phyloP scores from a whole-genome alignment of 805 yeast genomes.

The Osmozyma mogii region DNA sequence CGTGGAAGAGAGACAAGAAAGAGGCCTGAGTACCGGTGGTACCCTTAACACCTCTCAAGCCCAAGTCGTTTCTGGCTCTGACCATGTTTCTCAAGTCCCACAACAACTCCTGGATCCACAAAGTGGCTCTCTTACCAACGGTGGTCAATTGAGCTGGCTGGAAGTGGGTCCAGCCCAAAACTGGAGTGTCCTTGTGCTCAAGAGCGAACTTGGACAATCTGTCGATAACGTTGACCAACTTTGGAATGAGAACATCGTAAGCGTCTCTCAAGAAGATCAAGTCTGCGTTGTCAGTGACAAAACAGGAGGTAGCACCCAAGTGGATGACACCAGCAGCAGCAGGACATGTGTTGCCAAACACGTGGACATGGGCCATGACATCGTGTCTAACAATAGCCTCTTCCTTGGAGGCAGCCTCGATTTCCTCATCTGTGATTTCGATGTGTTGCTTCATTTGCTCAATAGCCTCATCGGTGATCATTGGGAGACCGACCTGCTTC shows the following conservation, averaged over 20 bases:
- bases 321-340: conserved; percentile 97
- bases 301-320: conserved; percentile 97
- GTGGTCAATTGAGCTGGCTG: conserved; percentile 99
- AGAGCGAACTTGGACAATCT: conserved; percentile 82
- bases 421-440: conserved; percentile 86
- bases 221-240: conserved; percentile 91
- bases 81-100: conserved; percentile 96
- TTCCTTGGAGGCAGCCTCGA: conserved; percentile 79
- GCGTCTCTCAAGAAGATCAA: conserved; percentile 95
- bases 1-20: conserved; percentile 89
- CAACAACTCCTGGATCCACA: conserved; percentile 94
- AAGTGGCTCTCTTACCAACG: conserved; percentile 94
- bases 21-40: conserved; percentile 99
- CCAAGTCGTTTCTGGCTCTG: conserved; percentile 94
- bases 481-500: conserved; percentile 76
- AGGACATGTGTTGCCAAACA: conserved; percentile 87
- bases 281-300: conserved; percentile 96
- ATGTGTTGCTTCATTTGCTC: conserved; percentile 75
- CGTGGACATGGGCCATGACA: conserved; percentile 98
- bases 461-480: conserved; percentile 87
- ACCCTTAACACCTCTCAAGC: conserved; percentile 97
- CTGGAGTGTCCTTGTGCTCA: conserved; percentile 91
- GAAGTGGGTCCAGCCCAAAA: conserved; percentile 98
- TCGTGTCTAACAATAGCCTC: conserved; percentile 98
- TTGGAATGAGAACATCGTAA: conserved; percentile 85